Percentiles rank a stretch among this genome's conserved stretches.
These are phyloP conservation scores for Chaetomium cochliodes DNA, from an alignment of 495 filamentous ascomycete species.

Conservation along the genomic window DNA sequence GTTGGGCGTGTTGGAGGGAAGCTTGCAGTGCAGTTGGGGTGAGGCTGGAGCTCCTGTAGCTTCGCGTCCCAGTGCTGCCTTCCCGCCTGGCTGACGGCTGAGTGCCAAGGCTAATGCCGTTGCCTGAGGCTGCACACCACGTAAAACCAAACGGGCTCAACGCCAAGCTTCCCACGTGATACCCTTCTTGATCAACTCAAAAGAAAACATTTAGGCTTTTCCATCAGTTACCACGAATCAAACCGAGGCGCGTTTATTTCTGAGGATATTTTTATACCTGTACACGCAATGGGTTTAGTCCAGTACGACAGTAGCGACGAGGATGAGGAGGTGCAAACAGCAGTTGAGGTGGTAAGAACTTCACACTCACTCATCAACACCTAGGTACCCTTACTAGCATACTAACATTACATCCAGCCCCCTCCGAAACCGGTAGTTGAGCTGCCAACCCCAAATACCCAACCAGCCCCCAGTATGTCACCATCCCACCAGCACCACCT, in stretches of 20 bases:
- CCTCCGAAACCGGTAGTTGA: slow-evolving; percentile 3
- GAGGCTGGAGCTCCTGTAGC: slow-evolving; percentile 36
- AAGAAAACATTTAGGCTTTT: slow-evolving; percentile 13
- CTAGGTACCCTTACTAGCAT: neutral
- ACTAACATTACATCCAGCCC: slow-evolving; percentile 21
- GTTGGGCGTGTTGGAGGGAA: slow-evolving; percentile 22
- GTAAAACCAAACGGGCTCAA: no score
- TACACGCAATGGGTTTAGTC: slow-evolving; percentile 60
- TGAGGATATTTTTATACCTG: neutral
- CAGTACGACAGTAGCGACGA: slow-evolving; percentile 79
- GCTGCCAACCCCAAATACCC: neutral
- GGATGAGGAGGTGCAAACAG: slow-evolving; percentile 52
- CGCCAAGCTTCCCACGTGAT: slow-evolving; percentile 30
- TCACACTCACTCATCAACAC: slow-evolving; percentile 3
- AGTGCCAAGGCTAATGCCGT: slow-evolving; percentile 15
- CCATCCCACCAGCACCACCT: neutral
- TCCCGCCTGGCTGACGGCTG: slow-evolving; percentile 22
- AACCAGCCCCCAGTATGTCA: neutral
- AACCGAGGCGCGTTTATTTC: neutral
- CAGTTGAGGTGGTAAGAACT: slow-evolving; percentile 10
- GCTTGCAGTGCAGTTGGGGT: slow-evolving; percentile 22
- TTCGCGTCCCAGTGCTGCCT: slow-evolving; percentile 46
- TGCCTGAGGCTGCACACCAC: slow-evolving; percentile 15
- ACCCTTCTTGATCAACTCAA: slow-evolving; percentile 29
- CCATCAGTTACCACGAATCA: neutral